Evolutionary conservation across 1,284 basidiomycete genomes (phyloP), one percentile per base, ranked within the genome.

Genomic region (Coniophora puteana): DNA sequence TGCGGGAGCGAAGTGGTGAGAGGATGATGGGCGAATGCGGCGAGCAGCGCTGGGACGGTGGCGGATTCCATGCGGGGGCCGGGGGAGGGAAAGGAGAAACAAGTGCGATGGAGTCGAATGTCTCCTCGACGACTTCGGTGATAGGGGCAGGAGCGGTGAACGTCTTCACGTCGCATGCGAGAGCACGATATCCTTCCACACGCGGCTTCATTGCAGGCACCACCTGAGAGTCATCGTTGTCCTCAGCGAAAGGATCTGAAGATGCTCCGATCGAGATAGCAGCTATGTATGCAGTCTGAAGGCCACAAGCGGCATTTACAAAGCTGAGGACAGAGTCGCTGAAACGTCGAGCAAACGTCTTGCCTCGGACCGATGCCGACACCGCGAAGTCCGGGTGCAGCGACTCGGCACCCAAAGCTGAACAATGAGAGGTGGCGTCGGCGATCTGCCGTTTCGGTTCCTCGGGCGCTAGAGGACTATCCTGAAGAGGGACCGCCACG

Each of bases 241-340:
- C n/a, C n/a, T n/a, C n/a, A n/a, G n/a, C 43, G 8, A 5, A 4
- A 18, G 28, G 39, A 6, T 23, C 17, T 17, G 45, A 43, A 18
- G 56, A 30, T 1, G 44, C 18, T 1, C 62, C 61, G 21, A 68
- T 65, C 27, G 66, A 59, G 54, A 75, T 68, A 26, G 75, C 72
- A 36, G 64, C 62, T 44, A 78, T 68, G 49, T 79, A 80, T 20
- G 74, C 74, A 20, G 63, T 65, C 52, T 81, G 78, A 49, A 81
- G 66, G n/a, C 69, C 69, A 41, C 69, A 71, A 12, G 78, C 78
- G 1, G 74, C 61, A 48, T 71, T 71, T 34, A 80, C 54, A 34
- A 81, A 58, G 26, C 64, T 65, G 21, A 67, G 58, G 35, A 80
- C 64, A 18, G 69, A 71, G 38, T 65, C 63, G 33, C 67, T 58